A percentile compares a stretch with the other conserved stretches of the same genome.
These are phyloP conservation scores for Penicillium sp. DNA, from an alignment of 2,329 filamentous ascomycete species.

Conservation along the genomic window DNA sequence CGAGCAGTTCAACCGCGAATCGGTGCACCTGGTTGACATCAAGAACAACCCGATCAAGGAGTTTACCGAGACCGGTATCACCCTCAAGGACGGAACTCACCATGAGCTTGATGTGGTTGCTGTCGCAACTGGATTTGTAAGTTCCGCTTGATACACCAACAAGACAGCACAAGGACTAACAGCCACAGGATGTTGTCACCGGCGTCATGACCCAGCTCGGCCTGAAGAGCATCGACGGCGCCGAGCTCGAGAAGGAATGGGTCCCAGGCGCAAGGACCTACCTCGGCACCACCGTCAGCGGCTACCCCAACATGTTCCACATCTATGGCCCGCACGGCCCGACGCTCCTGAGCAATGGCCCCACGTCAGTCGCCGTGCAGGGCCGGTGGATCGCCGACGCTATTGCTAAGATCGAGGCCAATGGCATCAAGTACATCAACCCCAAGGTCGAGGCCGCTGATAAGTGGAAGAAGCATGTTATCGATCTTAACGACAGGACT, in stretches of 20 bases:
- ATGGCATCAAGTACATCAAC: slow-evolving; percentile 53
- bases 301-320: slow-evolving; percentile 53
- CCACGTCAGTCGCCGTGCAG: slow-evolving; percentile 56
- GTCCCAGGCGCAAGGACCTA: slow-evolving; percentile 39
- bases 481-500: slow-evolving; percentile 47
- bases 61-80: slow-evolving; percentile 44
- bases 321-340: slow-evolving; percentile 59
- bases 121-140: slow-evolving; percentile 45
- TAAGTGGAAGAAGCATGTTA: slow-evolving; percentile 52
- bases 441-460: slow-evolving; percentile 47
- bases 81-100: slow-evolving; percentile 37
- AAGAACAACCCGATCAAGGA: slow-evolving; percentile 45
- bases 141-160: background rate
- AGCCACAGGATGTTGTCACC: slow-evolving; percentile 36
- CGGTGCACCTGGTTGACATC: slow-evolving; percentile 50
- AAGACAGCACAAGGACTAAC: background rate
- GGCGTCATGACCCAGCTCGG: slow-evolving; percentile 44
- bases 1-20: slow-evolving; percentile 48
- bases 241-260: slow-evolving; percentile 39
- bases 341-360: slow-evolving; percentile 58
- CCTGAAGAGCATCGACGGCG: slow-evolving; percentile 34
- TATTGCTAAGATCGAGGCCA: slow-evolving; percentile 50
- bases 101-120: slow-evolving; percentile 44
- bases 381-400: slow-evolving; percentile 56
- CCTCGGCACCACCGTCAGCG: slow-evolving; percentile 44